phyloP scores from a whole-genome alignment of 164 flowering plant genomes.

The Magnolia officinalis region DNA sequence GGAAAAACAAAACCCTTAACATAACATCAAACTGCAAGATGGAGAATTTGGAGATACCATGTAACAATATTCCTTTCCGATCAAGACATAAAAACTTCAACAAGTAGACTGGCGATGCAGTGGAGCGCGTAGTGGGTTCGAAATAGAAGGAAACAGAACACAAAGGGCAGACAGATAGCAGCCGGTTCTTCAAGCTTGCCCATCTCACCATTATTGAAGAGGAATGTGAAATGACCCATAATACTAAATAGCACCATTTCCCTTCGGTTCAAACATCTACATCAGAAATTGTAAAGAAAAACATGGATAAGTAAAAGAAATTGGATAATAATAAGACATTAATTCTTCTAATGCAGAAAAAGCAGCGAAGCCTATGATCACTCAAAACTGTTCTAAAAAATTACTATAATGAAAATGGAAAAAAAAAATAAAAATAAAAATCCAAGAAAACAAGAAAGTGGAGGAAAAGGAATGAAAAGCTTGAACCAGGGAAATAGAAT shows the following conservation, averaged over 20 bases:
- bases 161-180: slow-evolving; percentile 67
- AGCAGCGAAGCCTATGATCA: too few relatives aligned
- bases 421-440: too few relatives aligned
- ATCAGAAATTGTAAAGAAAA: too few relatives aligned
- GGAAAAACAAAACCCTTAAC: not conserved
- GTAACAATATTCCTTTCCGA: slow-evolving; percentile 68
- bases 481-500: too few relatives aligned
- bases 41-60: slow-evolving; percentile 40
- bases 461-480: too few relatives aligned
- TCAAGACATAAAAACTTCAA: slow-evolving; percentile 60
- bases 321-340: too few relatives aligned
- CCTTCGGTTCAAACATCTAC: slow-evolving; percentile 88
- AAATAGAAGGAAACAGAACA: slow-evolving; percentile 39
- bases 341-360: too few relatives aligned
- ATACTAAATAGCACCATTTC: slow-evolving; percentile 79
- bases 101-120: slow-evolving; percentile 41
- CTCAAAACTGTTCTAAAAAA: too few relatives aligned
- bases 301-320: too few relatives aligned
- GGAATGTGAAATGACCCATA: slow-evolving; percentile 59
- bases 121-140: slow-evolving; percentile 24
- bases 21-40: not conserved
- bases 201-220: slow-evolving; percentile 43
- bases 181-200: slow-evolving; percentile 61
- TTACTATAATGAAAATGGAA: too few relatives aligned
- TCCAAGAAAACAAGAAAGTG: too few relatives aligned